Conservation (phyloP, 2,329 filamentous ascomycete species). For the Colletotrichum higginsianum region DNA sequence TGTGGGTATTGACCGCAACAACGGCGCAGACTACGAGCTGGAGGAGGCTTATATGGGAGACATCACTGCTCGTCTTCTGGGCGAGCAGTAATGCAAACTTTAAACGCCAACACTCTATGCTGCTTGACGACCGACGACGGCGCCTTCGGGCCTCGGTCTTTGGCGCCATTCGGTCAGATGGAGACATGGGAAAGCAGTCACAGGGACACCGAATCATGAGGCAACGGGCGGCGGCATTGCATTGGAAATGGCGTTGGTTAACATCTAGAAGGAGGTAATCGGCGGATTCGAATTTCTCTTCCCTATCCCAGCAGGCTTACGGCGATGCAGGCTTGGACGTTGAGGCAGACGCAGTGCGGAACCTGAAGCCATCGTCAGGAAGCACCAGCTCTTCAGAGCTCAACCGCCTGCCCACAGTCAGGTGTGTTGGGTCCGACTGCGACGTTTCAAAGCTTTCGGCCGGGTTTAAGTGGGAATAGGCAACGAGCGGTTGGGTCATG, state of each 20-base stretch:
- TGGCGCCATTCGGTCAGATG: not conserved
- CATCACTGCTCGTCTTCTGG: constrained; percentile 86
- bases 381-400: not conserved
- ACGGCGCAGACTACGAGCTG: constrained; percentile 86
- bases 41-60: constrained; percentile 93
- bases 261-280: constrained; percentile 28
- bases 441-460: constrained; percentile 5
- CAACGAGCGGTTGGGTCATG: not conserved
- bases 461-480: constrained; percentile 4
- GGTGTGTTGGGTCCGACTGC: not conserved
- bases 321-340: not conserved
- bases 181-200: not conserved
- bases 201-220: constrained; percentile 4
- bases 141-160: too few relatives aligned
- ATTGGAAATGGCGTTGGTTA: constrained; percentile 32
- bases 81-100: constrained; percentile 70
- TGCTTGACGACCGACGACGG: not conserved
- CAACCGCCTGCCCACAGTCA: not conserved
- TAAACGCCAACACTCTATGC: not conserved
- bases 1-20: constrained; percentile 84
- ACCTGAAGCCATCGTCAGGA: not conserved
- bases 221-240: constrained; percentile 11
- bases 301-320: not conserved
- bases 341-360: not conserved
- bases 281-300: constrained; percentile 4